Conservation (phyloP, 257 asterid genomes). For the Solanum corneliomulleri region DNA sequence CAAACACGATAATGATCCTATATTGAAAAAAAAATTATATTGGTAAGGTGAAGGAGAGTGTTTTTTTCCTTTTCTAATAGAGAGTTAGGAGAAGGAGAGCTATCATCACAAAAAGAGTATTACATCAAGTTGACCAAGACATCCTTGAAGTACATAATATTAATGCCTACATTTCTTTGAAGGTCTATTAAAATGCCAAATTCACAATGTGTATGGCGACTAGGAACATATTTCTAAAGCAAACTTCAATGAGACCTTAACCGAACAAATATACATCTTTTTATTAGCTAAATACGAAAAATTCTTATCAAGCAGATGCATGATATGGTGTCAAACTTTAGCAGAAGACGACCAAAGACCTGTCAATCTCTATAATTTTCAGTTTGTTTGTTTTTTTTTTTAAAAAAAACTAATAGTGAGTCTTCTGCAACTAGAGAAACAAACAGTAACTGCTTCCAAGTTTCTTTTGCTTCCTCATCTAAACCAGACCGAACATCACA, state of each 20-base stretch:
- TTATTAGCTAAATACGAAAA: background rate
- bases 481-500: background rate
- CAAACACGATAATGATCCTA: background rate
- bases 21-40: background rate
- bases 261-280: background rate
- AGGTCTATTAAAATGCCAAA: background rate
- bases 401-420: background rate
- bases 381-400: background rate
- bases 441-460: background rate
- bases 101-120: background rate
- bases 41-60: background rate
- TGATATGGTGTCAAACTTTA: background rate
- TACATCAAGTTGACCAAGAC: background rate
- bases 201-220: background rate
- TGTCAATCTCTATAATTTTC: background rate
- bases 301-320: background rate
- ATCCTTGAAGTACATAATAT: background rate
- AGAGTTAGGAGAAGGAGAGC: background rate
- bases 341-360: background rate
- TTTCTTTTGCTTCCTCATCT: background rate
- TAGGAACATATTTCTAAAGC: background rate
- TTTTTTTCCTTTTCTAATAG: background rate
- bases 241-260: background rate
- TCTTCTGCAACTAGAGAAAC: background rate
- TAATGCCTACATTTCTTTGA: background rate